Evolutionary conservation across 2,329 filamentous ascomycete species (phyloP), one percentile per base, ranked within the genome.

Genomic region (Colletotrichum truncatum): DNA sequence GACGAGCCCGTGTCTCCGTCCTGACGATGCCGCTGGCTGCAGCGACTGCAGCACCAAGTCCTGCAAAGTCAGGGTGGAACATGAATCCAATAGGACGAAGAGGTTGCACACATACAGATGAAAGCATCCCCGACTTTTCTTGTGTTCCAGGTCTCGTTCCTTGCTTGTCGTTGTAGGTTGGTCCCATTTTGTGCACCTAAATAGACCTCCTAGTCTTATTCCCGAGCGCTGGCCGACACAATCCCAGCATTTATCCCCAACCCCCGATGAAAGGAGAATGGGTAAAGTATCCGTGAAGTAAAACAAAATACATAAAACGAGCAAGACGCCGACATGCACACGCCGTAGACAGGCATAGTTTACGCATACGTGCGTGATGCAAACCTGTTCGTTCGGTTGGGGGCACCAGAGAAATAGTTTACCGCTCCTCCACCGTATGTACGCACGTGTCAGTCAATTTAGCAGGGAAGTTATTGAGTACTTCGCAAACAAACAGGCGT

Each of bases 241-340:
- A 64, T 54, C 56, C 43, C 30, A 63, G 59, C 18, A 63, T 55
- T 56, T 51, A 62, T 56, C 32, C 57, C 57, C 59, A 34, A 49
- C 25, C 36, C 45, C 18, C n/a, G n/a, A n/a, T n/a, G n/a, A 45
- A 36, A 36, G 48, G 32, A 16, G 16, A 8, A n/a, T n/a, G n/a
- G n/a, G n/a, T n/a, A n/a, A n/a, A n/a, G n/a, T n/a, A 36, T 52
- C 28, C 28, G 30, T n/a, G 32, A 7, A 30, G 48, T 18, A 36
- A n/a, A 21, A 4, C 11, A n/a, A 9, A 4, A 10, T 12, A 23
- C 39, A 10, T 25, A n/a, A 11, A 10, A 25, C 8, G 11, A 21
- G 21, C 38, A 48, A 23, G 8, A 52, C 28, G 23, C 26, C 25
- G 11, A 16, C 45, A 18, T 14, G 25, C 23, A 23, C 26, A 46